These are phyloP conservation scores for Sporisorium sorghi DNA, from an alignment of 1,284 basidiomycete genomes.

Conservation along the genomic window DNA sequence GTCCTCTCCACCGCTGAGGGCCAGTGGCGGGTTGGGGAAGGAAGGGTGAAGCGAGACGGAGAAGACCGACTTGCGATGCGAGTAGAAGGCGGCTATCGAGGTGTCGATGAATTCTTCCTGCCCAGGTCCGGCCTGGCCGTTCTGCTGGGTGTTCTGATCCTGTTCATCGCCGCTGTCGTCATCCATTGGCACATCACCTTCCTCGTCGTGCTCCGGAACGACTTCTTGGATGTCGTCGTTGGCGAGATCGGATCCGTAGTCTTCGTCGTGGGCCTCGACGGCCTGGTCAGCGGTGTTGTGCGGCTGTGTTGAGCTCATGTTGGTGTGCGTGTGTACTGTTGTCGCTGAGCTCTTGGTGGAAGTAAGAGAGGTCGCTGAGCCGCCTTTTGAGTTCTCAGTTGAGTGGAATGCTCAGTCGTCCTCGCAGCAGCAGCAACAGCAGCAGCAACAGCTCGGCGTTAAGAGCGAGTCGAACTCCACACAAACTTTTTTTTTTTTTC, in stretches of 20 bases:
- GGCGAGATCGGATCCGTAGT: conserved; percentile 45
- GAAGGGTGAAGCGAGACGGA: conserved; percentile 80
- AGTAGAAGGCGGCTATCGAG: conserved; percentile 67
- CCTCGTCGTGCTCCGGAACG: conserved; percentile 48
- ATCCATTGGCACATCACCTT: conserved; percentile 53
- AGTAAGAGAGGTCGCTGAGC: background rate
- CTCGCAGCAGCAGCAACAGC: background rate
- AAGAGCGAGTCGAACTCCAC: conserved; percentile 14
- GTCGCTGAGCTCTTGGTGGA: background rate
- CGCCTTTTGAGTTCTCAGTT: background rate
- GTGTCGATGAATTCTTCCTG: conserved; percentile 62
- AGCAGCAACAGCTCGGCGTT: conserved; percentile 16
- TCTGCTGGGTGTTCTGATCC: conserved; percentile 10
- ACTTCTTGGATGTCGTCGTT: conserved; percentile 50
- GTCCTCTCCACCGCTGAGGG: conserved; percentile 93
- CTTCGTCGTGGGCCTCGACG: conserved; percentile 43
- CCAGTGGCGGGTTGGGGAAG: conserved; percentile 82
- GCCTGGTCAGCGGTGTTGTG: conserved; percentile 21
- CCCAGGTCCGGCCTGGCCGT: conserved; percentile 27
- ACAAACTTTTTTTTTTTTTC: conserved; percentile 6
- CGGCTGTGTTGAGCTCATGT: conserved; percentile 36
- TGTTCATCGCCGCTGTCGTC: conserved; percentile 43
- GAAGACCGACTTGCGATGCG: conserved; percentile 77
- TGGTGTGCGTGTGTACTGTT: background rate
- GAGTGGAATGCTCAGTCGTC: background rate